These are phyloP conservation scores for Vishniacozyma victoriae DNA, from an alignment of 768 basidiomycete genomes.

Conservation along the genomic window DNA sequence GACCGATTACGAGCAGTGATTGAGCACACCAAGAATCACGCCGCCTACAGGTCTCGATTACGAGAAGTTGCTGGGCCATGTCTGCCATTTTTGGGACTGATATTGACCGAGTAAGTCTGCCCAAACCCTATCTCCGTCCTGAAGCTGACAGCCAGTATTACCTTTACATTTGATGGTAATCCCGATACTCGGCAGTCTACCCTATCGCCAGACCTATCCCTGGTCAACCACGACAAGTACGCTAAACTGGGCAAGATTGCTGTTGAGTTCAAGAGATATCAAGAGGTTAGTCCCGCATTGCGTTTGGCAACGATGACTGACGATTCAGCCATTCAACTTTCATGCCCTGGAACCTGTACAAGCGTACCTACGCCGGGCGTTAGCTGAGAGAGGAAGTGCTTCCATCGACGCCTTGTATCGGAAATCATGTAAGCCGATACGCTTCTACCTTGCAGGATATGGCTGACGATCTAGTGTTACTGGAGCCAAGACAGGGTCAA, in stretches of 20 bases:
- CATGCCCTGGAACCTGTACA: slow-evolving; percentile 87
- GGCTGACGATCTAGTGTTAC: slow-evolving; percentile 28
- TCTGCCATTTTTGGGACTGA: slow-evolving; percentile 84
- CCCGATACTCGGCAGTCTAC: slow-evolving; percentile 77
- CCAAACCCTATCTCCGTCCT: neutral
- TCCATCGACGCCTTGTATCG: slow-evolving; percentile 43
- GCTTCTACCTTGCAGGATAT: neutral
- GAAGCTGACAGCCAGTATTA: slow-evolving; percentile 52
- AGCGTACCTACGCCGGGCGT: slow-evolving; percentile 32
- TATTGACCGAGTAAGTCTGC: slow-evolving; percentile 45
- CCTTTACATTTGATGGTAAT: slow-evolving; percentile 93
- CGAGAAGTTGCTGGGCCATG: slow-evolving; percentile 86
- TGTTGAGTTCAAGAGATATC: slow-evolving; percentile 55
- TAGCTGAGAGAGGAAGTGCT: slow-evolving; percentile 40
- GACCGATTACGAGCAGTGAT: slow-evolving; percentile 77
- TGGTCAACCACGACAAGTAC: slow-evolving; percentile 96
- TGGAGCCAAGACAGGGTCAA: slow-evolving; percentile 39
- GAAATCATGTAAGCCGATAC: slow-evolving; percentile 35
- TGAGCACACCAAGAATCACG: slow-evolving; percentile 68
- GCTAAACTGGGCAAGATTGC: slow-evolving; percentile 81
- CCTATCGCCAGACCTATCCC: slow-evolving; percentile 62
- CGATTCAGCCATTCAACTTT: slow-evolving; percentile 54
- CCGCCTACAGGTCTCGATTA: slow-evolving; percentile 69
- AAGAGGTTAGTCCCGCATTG: slow-evolving; percentile 27
- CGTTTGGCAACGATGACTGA: neutral